These are phyloP conservation scores for Neocatenulostroma microsporum DNA, from an alignment of 2,329 filamentous ascomycete genomes.

Conservation along the genomic window DNA sequence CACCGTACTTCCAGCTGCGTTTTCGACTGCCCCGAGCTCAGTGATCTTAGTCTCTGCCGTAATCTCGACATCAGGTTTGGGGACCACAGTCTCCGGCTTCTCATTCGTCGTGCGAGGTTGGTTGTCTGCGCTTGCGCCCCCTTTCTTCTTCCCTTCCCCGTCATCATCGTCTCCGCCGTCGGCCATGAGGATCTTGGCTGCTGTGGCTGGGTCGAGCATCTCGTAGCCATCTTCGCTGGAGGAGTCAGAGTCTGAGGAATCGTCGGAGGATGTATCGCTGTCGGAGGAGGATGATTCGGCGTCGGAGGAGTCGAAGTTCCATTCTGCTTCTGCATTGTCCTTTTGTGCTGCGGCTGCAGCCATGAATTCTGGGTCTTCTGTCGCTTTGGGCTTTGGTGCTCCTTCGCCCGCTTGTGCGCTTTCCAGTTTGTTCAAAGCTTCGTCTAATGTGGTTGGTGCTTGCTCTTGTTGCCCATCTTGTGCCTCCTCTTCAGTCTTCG, in stretches of 20 bases:
- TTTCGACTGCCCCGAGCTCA: constrained; percentile 66
- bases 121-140: constrained; percentile 35
- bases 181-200: constrained; percentile 76
- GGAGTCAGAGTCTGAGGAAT: constrained; percentile 41
- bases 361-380: constrained; percentile 36
- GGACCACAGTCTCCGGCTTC: constrained; percentile 38
- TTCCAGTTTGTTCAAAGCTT: not conserved
- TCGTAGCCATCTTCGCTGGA: constrained; percentile 56
- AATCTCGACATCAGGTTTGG: constrained; percentile 69
- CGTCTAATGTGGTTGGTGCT: not conserved
- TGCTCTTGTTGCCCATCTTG: too few relatives aligned
- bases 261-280: constrained; percentile 26
- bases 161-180: constrained; percentile 73
- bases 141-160: constrained; percentile 52
- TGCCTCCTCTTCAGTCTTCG: not conserved
- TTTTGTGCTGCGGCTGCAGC: constrained; percentile 39
- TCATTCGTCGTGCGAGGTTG: constrained; percentile 76
- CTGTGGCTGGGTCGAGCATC: constrained; percentile 71
- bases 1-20: constrained; percentile 68
- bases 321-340: constrained; percentile 59
- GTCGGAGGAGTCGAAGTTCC: constrained; percentile 61
- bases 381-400: constrained; percentile 11
- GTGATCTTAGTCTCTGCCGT: constrained; percentile 69
- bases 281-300: constrained; percentile 55
- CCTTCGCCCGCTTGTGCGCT: not conserved